Conservation (phyloP, 768 basidiomycete species). For the Lyophyllum shimeji region DNA sequence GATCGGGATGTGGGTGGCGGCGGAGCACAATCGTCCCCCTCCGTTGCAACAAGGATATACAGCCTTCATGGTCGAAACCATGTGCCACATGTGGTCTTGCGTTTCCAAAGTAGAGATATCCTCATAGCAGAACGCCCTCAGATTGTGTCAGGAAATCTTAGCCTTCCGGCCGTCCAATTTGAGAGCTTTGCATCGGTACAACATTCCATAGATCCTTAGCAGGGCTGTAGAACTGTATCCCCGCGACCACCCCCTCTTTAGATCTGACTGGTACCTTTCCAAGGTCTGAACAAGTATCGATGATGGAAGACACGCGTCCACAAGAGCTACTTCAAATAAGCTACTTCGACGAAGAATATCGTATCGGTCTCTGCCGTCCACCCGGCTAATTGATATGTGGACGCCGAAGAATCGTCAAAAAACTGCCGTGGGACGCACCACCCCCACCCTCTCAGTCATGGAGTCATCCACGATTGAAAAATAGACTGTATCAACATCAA, state of each 20-base stretch:
- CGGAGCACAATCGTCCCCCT: no score
- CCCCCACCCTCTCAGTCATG: no score
- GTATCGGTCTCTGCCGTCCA: neutral
- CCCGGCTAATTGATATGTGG: neutral
- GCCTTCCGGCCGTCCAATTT: no score
- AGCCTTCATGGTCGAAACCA: no score
- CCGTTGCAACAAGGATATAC: neutral
- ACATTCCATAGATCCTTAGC: no score
- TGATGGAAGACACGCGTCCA: neutral
- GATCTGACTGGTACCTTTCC: neutral
- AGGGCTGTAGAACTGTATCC: neutral
- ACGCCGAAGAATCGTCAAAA: neutral
- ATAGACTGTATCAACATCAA: conserved; percentile 22
- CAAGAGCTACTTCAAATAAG: neutral
- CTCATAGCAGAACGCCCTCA: no score
- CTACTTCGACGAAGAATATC: neutral
- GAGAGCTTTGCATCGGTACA: no score
- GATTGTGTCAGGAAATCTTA: no score
- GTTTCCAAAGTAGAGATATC: no score
- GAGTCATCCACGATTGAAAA: no score
- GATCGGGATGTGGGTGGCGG: neutral
- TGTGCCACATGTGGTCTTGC: no score
- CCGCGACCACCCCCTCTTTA: neutral
- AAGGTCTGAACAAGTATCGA: neutral
- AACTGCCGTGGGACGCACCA: neutral